Conservation (phyloP, 2,329 filamentous ascomycete species). For the Cryphonectria nitschkei region DNA sequence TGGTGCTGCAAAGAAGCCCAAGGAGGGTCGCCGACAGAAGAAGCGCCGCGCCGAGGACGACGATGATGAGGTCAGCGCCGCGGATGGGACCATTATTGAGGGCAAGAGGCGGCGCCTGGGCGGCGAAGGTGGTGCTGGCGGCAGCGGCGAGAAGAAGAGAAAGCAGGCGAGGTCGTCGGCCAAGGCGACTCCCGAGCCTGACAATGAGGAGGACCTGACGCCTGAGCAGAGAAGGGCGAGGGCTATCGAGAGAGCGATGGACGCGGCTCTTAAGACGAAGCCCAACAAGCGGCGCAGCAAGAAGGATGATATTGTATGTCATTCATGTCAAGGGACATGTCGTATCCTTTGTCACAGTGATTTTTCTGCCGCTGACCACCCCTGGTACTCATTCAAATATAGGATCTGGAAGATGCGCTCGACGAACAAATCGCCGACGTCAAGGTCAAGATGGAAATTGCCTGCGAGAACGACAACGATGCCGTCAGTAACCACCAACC, state of each 20-base stretch:
- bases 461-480: constrained; percentile 83
- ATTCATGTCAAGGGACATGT: not conserved
- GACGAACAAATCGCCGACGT: constrained; percentile 89
- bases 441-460: constrained; percentile 86
- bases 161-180: constrained; percentile 43
- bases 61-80: constrained; percentile 42
- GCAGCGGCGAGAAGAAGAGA: constrained; percentile 47
- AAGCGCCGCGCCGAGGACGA: constrained; percentile 57
- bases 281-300: constrained; percentile 70
- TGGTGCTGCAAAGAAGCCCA: constrained; percentile 67
- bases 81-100: constrained; percentile 47
- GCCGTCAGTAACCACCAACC: constrained; percentile 79
- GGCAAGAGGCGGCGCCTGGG: constrained; percentile 50
- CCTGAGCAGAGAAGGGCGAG: constrained; percentile 83
- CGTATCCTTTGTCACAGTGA: constrained; percentile 10
- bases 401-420: constrained; percentile 89
- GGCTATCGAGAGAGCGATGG: constrained; percentile 84
- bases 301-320: constrained; percentile 82
- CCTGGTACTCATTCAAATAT: constrained; percentile 40
- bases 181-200: constrained; percentile 52
- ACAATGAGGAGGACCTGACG: constrained; percentile 77
- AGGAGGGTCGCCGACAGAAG: constrained; percentile 73
- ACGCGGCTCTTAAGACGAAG: constrained; percentile 84
- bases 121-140: constrained; percentile 42
- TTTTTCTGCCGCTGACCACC: constrained; percentile 31